These are phyloP conservation scores for Crataegus laevigata DNA, from an alignment of 306 rosid genomes.

Conservation along the genomic window DNA sequence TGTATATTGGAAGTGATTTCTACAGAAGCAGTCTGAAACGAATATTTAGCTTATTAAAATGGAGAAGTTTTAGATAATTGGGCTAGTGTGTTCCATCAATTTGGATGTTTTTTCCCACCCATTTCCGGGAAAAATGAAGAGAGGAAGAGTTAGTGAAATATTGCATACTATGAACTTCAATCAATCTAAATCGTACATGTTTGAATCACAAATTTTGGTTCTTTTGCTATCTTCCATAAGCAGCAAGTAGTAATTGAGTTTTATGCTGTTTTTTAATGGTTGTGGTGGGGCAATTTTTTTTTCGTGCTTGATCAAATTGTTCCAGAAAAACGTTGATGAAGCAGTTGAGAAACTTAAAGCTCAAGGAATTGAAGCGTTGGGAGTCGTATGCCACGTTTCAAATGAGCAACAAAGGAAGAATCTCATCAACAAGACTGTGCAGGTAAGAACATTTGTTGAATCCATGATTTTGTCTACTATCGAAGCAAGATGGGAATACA, in stretches of 20 bases:
- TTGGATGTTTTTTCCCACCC: neutral
- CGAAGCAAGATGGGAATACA: neutral
- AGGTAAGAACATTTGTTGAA: constrained; percentile 33
- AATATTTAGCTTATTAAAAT: neutral
- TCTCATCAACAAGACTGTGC: constrained; percentile 60
- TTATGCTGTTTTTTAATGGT: neutral
- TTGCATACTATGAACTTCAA: neutral
- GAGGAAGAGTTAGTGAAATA: neutral
- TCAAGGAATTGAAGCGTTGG: constrained; percentile 63
- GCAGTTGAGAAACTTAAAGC: constrained; percentile 67
- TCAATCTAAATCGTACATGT: neutral
- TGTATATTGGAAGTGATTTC: no score
- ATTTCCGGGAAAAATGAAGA: neutral
- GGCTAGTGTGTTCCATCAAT: neutral
- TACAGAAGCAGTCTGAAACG: no score
- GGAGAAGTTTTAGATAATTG: neutral
- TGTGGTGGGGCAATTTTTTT: neutral
- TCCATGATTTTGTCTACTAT: neutral
- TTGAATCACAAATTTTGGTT: neutral
- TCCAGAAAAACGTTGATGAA: constrained; percentile 82
- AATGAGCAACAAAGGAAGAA: constrained; percentile 69
- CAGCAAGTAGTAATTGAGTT: neutral
- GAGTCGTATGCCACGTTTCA: constrained; percentile 82
- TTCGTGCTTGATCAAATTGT: constrained; percentile 9
- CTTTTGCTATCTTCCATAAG: neutral